Conservation (phyloP, 805 yeast genomes). For the Starmerella sp. region DNA sequence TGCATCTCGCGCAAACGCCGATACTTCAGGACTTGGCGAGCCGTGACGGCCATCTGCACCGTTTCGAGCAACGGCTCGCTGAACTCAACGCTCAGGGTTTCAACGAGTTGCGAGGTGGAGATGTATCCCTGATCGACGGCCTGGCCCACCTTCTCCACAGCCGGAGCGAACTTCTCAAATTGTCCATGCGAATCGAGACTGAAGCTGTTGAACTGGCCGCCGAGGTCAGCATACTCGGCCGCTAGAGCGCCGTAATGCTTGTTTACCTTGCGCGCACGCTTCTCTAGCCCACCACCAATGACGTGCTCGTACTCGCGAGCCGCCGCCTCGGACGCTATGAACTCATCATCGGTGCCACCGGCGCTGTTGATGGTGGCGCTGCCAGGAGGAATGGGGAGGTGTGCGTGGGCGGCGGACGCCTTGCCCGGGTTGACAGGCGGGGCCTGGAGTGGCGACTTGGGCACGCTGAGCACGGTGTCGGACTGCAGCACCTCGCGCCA, state of each 20-base stretch:
- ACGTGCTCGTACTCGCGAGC: slow-evolving; percentile 39
- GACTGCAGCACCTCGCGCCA: slow-evolving; percentile 65
- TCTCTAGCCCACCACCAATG: slow-evolving; percentile 42
- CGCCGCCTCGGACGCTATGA: slow-evolving; percentile 27
- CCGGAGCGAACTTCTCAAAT: slow-evolving; percentile 33
- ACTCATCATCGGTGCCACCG: slow-evolving; percentile 1
- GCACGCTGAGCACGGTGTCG: slow-evolving; percentile 45
- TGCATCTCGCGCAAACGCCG: slow-evolving; percentile 48
- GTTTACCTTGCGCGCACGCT: slow-evolving; percentile 44
- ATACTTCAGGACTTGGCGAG: slow-evolving; percentile 48
- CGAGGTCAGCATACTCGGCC: slow-evolving; percentile 62
- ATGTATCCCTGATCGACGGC: slow-evolving; percentile 57
- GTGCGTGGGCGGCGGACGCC: slow-evolving; percentile 48
- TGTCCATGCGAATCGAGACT: slow-evolving; percentile 37
- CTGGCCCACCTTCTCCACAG: slow-evolving; percentile 75
- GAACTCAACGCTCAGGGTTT: slow-evolving; percentile 46
- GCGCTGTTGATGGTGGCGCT: slow-evolving; percentile 27
- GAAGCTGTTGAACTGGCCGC: slow-evolving; percentile 55
- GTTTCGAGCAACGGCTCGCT: slow-evolving; percentile 60
- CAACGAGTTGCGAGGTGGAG: slow-evolving; percentile 42
- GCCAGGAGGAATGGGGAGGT: slow-evolving; percentile 51
- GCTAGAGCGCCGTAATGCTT: slow-evolving; percentile 48
- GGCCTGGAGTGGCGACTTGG: slow-evolving; percentile 42
- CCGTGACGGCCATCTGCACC: slow-evolving; percentile 52
- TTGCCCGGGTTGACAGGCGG: slow-evolving; percentile 52